Percentiles rank a stretch among this genome's conserved stretches.
Evolutionary conservation across 164 flowering plant genomes (phyloP).

Genomic region (Annona cherimola): DNA sequence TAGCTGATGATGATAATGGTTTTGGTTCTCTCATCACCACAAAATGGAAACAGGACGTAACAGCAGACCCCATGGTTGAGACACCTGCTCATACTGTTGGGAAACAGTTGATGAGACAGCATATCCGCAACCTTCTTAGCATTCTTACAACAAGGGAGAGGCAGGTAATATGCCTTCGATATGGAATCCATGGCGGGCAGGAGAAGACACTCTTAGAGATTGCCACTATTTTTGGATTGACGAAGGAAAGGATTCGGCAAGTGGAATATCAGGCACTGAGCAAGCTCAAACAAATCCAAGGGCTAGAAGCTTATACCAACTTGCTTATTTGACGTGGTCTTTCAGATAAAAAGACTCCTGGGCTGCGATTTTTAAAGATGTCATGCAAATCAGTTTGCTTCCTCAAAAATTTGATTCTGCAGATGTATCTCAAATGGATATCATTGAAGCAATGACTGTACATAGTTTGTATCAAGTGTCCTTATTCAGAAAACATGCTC

Average conservation of each 20-base stretch:
- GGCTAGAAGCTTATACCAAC: conserved; percentile 46
- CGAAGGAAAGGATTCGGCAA: conserved; percentile 83
- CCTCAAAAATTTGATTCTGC: too few relatives aligned
- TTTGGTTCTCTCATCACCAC: not conserved
- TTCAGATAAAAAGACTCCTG: not conserved
- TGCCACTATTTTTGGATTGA: conserved; percentile 48
- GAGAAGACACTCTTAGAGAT: conserved; percentile 50
- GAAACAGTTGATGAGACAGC: conserved; percentile 76
- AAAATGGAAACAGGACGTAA: conserved; percentile 54
- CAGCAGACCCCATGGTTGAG: conserved; percentile 66
- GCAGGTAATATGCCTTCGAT: conserved; percentile 57
- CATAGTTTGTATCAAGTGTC: too few relatives aligned
- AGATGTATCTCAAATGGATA: too few relatives aligned
- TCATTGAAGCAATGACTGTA: too few relatives aligned
- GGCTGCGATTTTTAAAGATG: not conserved
- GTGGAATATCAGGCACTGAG: conserved; percentile 64
- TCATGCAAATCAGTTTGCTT: too few relatives aligned
- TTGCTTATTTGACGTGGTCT: conserved; percentile 24
- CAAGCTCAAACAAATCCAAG: conserved; percentile 69
- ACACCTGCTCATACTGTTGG: conserved; percentile 43
- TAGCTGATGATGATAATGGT: not conserved
- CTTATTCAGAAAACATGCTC: too few relatives aligned
- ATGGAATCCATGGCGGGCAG: conserved; percentile 56
- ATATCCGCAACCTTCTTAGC: conserved; percentile 53
- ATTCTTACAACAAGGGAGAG: conserved; percentile 64